These are phyloP conservation scores for Tetradesmus lagerheimii DNA, from an alignment of 139 green algal genomes.

Conservation along the genomic window DNA sequence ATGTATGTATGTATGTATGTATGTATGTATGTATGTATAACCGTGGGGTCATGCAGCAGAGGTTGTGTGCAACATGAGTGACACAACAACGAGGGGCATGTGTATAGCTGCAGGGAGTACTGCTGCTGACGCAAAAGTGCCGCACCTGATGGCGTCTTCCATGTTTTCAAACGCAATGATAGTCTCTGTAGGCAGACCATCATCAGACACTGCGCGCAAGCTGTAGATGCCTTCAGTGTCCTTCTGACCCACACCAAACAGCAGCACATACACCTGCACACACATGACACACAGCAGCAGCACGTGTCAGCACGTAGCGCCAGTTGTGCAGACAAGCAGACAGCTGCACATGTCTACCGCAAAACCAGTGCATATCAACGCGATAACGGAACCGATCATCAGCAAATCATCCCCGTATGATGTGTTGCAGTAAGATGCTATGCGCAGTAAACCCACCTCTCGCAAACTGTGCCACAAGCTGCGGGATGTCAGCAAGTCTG, in stretches of 20 bases:
- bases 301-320: neutral
- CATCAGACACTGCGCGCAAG: conserved; percentile 62
- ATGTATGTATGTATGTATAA: too few relatives aligned
- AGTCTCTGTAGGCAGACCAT: conserved; percentile 82
- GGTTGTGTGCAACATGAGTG: too few relatives aligned
- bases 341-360: too few relatives aligned
- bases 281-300: neutral
- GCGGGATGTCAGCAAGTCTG: neutral
- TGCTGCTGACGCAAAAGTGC: neutral
- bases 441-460: conserved; percentile 53
- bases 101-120: neutral
- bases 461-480: conserved; percentile 26
- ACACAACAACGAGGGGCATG: neutral
- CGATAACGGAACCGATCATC: too few relatives aligned
- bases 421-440: too few relatives aligned
- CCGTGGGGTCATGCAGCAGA: too few relatives aligned
- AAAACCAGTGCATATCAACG: too few relatives aligned
- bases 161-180: conserved; percentile 87
- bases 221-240: conserved; percentile 92
- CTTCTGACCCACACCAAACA: conserved; percentile 81
- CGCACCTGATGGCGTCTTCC: conserved; percentile 80
- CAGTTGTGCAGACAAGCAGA: too few relatives aligned
- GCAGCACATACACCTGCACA: conserved; percentile 76
- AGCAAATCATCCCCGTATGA: too few relatives aligned
- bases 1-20: too few relatives aligned